Conservation (phyloP, 352 stramenopile genomes). For the Discostella stelligera region DNA sequence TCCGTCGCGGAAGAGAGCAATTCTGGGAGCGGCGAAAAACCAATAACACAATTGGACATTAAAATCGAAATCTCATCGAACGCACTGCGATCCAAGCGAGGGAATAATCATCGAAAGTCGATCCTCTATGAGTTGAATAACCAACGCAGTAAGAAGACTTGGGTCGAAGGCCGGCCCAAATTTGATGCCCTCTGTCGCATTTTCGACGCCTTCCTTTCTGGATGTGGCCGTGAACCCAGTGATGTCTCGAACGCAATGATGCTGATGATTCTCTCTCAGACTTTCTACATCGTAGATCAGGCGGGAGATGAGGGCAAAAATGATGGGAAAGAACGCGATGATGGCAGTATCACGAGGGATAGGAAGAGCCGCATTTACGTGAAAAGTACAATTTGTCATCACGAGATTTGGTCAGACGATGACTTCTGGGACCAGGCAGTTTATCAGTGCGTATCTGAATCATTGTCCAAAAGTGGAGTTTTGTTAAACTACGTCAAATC, state of each 20-base stretch:
- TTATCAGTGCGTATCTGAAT: conserved; percentile 66
- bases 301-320: conserved; percentile 14
- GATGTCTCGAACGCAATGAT: conserved; percentile 72
- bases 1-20: conserved; percentile 15
- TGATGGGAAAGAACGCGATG: conserved; percentile 17
- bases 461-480: conserved; percentile 63
- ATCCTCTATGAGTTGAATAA: conserved; percentile 74
- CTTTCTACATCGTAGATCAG: conserved; percentile 55
- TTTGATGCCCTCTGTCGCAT: conserved; percentile 69
- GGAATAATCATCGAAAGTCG: conserved; percentile 26
- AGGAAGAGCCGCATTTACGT: conserved; percentile 52
- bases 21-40: not conserved
- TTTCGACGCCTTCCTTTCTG: conserved; percentile 63
- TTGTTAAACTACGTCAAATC: conserved; percentile 66
- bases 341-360: conserved; percentile 16
- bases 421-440: conserved; percentile 77
- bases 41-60: not conserved
- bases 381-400: conserved; percentile 51
- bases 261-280: conserved; percentile 73
- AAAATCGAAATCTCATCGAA: conserved; percentile 20
- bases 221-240: conserved; percentile 53
- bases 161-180: conserved; percentile 32
- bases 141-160: conserved; percentile 55
- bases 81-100: conserved; percentile 26
- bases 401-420: conserved; percentile 65